A percentile compares a stretch with the other conserved stretches of the same genome.
phyloP scores from a whole-genome alignment of 2,329 filamentous ascomycete species.

The Cladosporium oxysporum region DNA sequence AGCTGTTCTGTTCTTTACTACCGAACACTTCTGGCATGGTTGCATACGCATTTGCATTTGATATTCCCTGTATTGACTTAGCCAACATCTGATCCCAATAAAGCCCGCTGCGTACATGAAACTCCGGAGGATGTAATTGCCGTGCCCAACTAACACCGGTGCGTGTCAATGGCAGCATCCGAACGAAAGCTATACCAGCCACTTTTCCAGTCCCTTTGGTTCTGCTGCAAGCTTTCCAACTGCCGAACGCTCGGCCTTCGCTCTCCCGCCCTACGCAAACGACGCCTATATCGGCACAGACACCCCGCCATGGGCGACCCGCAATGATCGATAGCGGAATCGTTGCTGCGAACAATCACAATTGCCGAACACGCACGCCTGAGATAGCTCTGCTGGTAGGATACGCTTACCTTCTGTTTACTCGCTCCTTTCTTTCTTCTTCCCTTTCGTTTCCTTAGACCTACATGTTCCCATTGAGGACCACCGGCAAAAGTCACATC shows the following conservation, averaged over 20 bases:
- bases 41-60: not conserved
- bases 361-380: constrained; percentile 14
- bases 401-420: not conserved
- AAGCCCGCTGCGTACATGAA: not conserved
- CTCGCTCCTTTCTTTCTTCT: not conserved
- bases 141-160: not conserved
- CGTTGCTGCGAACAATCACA: constrained; percentile 3
- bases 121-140: not conserved
- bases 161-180: not conserved
- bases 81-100: not conserved
- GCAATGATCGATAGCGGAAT: constrained; percentile 10
- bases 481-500: not conserved
- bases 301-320: constrained; percentile 17
- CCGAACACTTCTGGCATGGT: not conserved
- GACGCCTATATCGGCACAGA: constrained; percentile 12
- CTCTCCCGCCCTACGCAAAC: not conserved
- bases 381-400: constrained; percentile 5
- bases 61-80: not conserved
- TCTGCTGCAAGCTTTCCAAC: constrained; percentile 1
- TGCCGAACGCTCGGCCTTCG: constrained; percentile 13
- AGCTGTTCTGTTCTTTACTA: not conserved
- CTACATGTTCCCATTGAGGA: constrained; percentile 11
- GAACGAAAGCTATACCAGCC: not conserved
- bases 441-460: not conserved
- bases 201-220: not conserved